Base-by-base conservation (phyloP, 768 basidiomycete species). In the Suillus discolor region DNA sequence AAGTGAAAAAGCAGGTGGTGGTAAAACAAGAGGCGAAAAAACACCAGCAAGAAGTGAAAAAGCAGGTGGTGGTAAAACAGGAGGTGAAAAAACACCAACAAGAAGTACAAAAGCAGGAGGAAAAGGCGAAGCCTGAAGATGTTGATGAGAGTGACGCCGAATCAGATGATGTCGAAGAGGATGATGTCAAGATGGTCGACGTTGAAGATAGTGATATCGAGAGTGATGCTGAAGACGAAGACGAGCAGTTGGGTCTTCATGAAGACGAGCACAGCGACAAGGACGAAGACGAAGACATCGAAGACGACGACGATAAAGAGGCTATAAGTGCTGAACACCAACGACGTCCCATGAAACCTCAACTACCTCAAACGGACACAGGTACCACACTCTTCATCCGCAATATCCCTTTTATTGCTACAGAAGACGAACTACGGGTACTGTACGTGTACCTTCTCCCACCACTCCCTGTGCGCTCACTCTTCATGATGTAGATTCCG, bases 381-480 rank as follows among this genome's bases (percentile, higher is more conserved):
- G 97, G 96, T 23, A 94, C 90, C 6, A 99, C 97, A 0, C 81
- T 99, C 4, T 99, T 99, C 79, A 83, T 99, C 39, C 90, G 97
- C 57, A 99, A 99, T 72, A 81, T 99, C 23, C 91, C 96, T 3
- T 99, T 94, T 76, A 85, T 89, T 64, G 93, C 94, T 1, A 97
- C 94, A 0, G 96, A 99, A 68, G 96, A 97, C 61, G 96, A 99
- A 71, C 79, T 99, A 23, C 85, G 93, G 62, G 85, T 86, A 34
- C 74, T 97, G 94, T 96, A 73, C 66, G 92, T 78, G 34, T 60
- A 70, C 61, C 34, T 25, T 25, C 44, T 55, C 23, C n/a, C 18
- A 13, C 23, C 23, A 61, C 44, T 16, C 4, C 23, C 0, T 31
- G 11, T 6, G 11, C 23, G 31, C 60, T 68, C 62, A 61, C 38